Percentiles rank a stretch among this genome's conserved stretches.
These are phyloP conservation scores for Gossypium schwendimanii DNA, from an alignment of 441 rosid genomes.

Conservation along the genomic window DNA sequence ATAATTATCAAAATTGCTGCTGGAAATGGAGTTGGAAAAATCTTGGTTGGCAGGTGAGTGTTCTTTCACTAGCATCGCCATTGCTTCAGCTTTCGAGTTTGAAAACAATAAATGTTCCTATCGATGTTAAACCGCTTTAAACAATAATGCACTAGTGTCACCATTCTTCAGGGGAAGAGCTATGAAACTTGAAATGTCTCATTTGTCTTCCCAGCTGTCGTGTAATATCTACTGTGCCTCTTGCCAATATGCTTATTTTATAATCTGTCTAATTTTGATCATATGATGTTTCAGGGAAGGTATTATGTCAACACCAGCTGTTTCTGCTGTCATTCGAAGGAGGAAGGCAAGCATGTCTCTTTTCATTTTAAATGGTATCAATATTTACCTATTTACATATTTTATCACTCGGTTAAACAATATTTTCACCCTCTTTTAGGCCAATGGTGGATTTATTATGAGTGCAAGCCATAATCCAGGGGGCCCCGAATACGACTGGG, in stretches of 20 bases:
- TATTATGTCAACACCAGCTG: constrained; percentile 82
- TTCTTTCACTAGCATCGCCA: not conserved
- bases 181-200: not conserved
- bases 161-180: not conserved
- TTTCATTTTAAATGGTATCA: constrained; percentile 3
- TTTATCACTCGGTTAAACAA: constrained; percentile 8
- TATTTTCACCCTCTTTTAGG: constrained; percentile 32
- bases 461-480: constrained; percentile 98
- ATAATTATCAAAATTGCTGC: constrained; percentile 88
- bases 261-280: not conserved
- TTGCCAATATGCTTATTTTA: not conserved
- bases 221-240: not conserved
- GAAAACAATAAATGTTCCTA: no score
- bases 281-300: constrained; percentile 57
- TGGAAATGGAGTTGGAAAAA: constrained; percentile 82
- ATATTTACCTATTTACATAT: not conserved
- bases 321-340: constrained; percentile 84
- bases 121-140: no score
- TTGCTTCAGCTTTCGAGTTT: not conserved
- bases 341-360: constrained; percentile 43
- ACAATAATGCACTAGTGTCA: no score
- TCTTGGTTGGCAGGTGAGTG: constrained; percentile 79
- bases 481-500: constrained; percentile 95
- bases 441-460: constrained; percentile 95
- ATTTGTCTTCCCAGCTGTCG: not conserved